phyloP scores from a whole-genome alignment of 345 rosid species.

The Melaleuca quinquenervia region DNA sequence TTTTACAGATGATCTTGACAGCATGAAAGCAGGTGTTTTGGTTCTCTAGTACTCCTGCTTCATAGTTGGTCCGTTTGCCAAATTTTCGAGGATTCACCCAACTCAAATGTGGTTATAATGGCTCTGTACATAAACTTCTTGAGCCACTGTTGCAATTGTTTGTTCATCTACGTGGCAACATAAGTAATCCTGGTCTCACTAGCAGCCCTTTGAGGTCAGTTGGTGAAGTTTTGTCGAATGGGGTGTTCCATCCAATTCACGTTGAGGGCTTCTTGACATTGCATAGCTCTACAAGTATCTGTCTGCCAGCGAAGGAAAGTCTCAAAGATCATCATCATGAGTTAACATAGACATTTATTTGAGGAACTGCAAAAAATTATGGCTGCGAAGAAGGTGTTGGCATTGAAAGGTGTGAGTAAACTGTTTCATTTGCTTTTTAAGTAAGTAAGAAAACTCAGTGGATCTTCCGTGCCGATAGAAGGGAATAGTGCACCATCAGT shows the following conservation, averaged over 20 bases:
- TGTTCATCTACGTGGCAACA: conserved; percentile 21
- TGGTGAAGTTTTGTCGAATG: conserved; percentile 56
- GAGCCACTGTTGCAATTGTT: conserved; percentile 54
- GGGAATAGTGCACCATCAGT: conserved; percentile 15
- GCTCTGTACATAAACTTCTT: conserved; percentile 60
- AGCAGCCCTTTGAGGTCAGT: conserved; percentile 32
- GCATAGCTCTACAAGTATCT: conserved; percentile 39
- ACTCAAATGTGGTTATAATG: conserved; percentile 59
- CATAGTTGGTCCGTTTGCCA: conserved; percentile 72
- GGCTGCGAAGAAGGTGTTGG: conserved; percentile 28
- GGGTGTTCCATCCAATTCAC: conserved; percentile 67
- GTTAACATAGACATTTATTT: conserved; percentile 84
- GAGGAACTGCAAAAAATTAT: conserved; percentile 42
- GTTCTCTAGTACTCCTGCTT: conserved; percentile 44
- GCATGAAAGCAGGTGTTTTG: conserved; percentile 21
- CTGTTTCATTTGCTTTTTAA: conserved; percentile 55
- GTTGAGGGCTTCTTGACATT: conserved; percentile 73
- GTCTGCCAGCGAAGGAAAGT: conserved; percentile 17
- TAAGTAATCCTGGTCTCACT: conserved; percentile 7
- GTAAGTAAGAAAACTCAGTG: conserved; percentile 46
- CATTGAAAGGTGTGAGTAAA: conserved; percentile 44
- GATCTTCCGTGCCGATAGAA: conserved; percentile 25
- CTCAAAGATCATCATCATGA: conserved; percentile 27
- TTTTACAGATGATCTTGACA: conserved; percentile 27
- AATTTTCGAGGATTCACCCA: conserved; percentile 68